Base-by-base conservation (phyloP, 768 basidiomycete species). In the Floccularia luteovirens region DNA sequence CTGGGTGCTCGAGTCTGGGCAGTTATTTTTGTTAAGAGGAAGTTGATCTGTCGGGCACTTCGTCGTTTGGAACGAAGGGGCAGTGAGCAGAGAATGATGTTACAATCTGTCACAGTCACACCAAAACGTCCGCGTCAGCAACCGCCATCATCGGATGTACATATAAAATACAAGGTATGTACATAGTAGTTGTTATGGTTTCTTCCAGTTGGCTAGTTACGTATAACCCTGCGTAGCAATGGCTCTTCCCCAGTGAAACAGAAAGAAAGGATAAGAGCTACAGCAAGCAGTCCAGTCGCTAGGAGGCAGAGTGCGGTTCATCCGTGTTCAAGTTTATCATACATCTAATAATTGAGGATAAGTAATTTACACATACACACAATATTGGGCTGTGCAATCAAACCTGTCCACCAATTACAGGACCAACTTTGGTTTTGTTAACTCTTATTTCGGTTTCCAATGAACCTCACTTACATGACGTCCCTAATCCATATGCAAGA, bases 331-430 rank as follows among this genome's bases (percentile, higher is more conserved):
- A 69, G 44, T 52, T 71, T 71, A 43, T 75, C 72, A 47, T 82
- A 85, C 19, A 86, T 66, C 81, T 86, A 25, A 6, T 27, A 25
- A 46, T 37, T 11, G 36, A 43, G 14, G 36, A 27, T 27, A 31
- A 35, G 40, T 22, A 8, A 19, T 46, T 14, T 39, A 38, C 24
- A 37, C 14, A 31, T 20, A 38, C 24, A 35, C 28, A 13, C 17
- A 23, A 32, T 13, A 16, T 14, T 25, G 11, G 22, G 24, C 25
- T 27, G 36, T 7, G 24, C 30, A 37, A 20, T 23, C 50, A 50
- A 50, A 63, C 81, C 67, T 85, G 79, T 38, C 84, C 82, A 14
- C 81, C 81, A 31, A 85, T 60, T 30, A 84, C 56, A 16, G 84
- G 84, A 0, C 84, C 84, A 44, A 82, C 82, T 85, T 27, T 52